A percentile compares a stretch with the other conserved stretches of the same genome.
Conservation (phyloP, 768 basidiomycete genomes). For the Chlorophyllum brunneum region DNA sequence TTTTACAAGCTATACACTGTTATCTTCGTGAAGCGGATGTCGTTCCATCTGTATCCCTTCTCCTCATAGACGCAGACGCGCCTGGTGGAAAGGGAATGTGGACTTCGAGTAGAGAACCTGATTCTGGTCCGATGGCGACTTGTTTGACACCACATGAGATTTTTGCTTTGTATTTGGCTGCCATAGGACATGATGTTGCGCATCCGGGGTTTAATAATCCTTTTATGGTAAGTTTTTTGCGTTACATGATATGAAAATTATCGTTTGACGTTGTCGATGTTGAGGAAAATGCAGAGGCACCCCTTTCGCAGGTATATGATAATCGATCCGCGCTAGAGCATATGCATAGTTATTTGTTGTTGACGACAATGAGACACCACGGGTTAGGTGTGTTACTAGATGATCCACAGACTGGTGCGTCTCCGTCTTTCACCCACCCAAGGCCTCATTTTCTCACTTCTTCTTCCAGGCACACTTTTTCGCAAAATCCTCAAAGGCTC, state of each 20-base stretch:
- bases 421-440: neutral
- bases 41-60: conserved; percentile 72
- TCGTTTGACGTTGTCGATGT: neutral
- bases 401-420: conserved; percentile 28
- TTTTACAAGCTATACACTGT: conserved; percentile 87
- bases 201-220: conserved; percentile 93
- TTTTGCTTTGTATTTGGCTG: conserved; percentile 83
- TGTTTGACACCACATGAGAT: conserved; percentile 65
- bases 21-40: conserved; percentile 78
- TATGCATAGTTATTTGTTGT: conserved; percentile 82
- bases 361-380: conserved; percentile 76
- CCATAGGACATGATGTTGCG: conserved; percentile 96
- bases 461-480: conserved; percentile 40
- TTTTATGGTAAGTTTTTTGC: conserved; percentile 72
- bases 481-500: conserved; percentile 76
- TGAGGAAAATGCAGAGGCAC: conserved; percentile 91
- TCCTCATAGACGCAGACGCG: conserved; percentile 35
- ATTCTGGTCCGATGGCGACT: conserved; percentile 36
- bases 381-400: conserved; percentile 70
- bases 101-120: conserved; percentile 30
- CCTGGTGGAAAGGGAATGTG: conserved; percentile 37
- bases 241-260: neutral
- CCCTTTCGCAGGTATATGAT: conserved; percentile 84
- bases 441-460: neutral
- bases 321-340: conserved; percentile 88